Evolutionary conservation across 495 filamentous ascomycete genomes (phyloP).

Genomic region (Penicillium salamii): DNA sequence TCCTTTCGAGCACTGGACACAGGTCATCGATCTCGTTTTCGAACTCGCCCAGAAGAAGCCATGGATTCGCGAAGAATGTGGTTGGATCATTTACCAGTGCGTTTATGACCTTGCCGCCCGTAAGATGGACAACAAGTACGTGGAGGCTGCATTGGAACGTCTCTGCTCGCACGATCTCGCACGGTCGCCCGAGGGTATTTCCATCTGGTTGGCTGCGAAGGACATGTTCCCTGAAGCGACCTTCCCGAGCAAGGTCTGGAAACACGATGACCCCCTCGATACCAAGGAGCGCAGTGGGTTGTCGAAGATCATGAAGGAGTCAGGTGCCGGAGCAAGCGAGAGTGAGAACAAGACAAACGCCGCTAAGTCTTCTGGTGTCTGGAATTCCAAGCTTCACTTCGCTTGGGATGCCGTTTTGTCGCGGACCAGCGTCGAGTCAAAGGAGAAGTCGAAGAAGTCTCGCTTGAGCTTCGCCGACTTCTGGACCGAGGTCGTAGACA

Average conservation of each 20-base stretch:
- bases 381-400: slow-evolving; percentile 80
- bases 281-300: slow-evolving; percentile 59
- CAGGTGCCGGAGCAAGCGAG: slow-evolving; percentile 50
- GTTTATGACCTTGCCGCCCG: slow-evolving; percentile 41
- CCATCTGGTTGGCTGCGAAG: slow-evolving; percentile 74
- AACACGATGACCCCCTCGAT: slow-evolving; percentile 63
- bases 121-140: slow-evolving; percentile 41
- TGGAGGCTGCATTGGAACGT: slow-evolving; percentile 58
- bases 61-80: slow-evolving; percentile 87
- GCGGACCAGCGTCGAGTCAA: slow-evolving; percentile 30
- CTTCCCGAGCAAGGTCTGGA: slow-evolving; percentile 71
- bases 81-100: slow-evolving; percentile 60
- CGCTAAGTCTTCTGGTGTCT: slow-evolving; percentile 63
- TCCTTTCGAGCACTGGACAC: slow-evolving; percentile 54
- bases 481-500: slow-evolving; percentile 87
- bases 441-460: slow-evolving; percentile 34
- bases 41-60: slow-evolving; percentile 63
- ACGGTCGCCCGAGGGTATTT: slow-evolving; percentile 81
- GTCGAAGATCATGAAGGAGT: slow-evolving; percentile 76
- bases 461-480: slow-evolving; percentile 65
- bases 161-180: slow-evolving; percentile 62
- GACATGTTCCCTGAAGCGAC: slow-evolving; percentile 60
- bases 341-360: slow-evolving; percentile 39
- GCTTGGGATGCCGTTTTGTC: slow-evolving; percentile 78
- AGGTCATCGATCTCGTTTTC: slow-evolving; percentile 52